Evolutionary conservation across 2,329 filamentous ascomycete species (phyloP).

Genomic region (Lasiodiplodia citricola): DNA sequence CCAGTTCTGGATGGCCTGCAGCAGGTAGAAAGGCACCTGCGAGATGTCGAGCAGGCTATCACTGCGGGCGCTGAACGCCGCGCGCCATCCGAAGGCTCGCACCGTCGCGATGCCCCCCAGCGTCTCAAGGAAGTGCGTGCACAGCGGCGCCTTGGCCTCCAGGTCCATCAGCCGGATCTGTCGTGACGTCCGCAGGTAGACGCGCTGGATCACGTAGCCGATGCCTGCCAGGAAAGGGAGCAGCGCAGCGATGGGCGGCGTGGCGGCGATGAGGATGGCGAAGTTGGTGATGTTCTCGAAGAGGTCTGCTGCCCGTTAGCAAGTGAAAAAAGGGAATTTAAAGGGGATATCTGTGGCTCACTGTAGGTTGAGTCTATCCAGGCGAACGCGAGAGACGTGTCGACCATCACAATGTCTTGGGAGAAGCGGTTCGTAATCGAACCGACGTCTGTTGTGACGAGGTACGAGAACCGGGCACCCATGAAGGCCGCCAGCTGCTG

Average conservation of each 20-base stretch:
- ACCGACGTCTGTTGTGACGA: constrained; percentile 52
- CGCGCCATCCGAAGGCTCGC: constrained; percentile 58
- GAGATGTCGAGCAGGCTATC: constrained; percentile 46
- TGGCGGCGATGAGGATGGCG: constrained; percentile 44
- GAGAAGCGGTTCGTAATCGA: constrained; percentile 54
- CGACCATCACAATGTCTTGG: constrained; percentile 56
- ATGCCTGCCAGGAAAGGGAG: constrained; percentile 44
- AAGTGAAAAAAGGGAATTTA: not conserved
- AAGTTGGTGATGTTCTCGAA: not conserved
- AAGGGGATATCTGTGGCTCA: not conserved
- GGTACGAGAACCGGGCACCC: constrained; percentile 49
- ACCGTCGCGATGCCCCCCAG: constrained; percentile 56
- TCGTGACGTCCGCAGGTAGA: constrained; percentile 55
- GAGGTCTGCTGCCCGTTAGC: not conserved
- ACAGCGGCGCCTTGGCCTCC: constrained; percentile 57
- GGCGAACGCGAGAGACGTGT: constrained; percentile 47
- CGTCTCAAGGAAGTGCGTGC: constrained; percentile 59
- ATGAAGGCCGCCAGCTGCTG: constrained; percentile 2
- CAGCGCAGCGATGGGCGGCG: constrained; percentile 47
- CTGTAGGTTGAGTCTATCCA: constrained; percentile 36
- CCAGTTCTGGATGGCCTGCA: constrained; percentile 55
- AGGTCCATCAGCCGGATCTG: constrained; percentile 60
- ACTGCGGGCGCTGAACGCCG: constrained; percentile 45
- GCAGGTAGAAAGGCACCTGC: constrained; percentile 53
- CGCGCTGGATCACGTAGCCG: constrained; percentile 51